Evolutionary conservation across 306 rosid species (phyloP), one percentile per base, ranked within the genome.

Genomic region (Datisca glomerata): DNA sequence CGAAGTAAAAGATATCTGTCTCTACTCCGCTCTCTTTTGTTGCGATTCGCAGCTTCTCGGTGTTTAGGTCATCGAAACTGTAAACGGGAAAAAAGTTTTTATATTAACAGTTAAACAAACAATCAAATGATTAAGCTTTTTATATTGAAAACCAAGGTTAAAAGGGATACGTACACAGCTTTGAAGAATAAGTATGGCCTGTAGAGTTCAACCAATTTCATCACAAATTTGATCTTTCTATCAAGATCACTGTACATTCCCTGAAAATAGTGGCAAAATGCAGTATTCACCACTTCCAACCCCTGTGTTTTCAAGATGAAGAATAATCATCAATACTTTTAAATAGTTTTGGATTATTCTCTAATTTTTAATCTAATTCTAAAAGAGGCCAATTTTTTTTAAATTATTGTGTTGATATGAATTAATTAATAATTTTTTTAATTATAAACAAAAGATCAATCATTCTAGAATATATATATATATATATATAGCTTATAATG

Each of bases 131-230:
- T 7, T 39, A 43, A 43, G 7, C 1, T 21, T 4, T 14, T 3
- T 23, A 23, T 12, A 20, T 9, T 7, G 15, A n/a, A 31, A 12
- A 53, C 36, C n/a, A 12, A 32, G 13, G 34, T 13, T 17, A 21
- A 20, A 18, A 32, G 5, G 24, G 35, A 36, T 7, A 61, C 96
- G 45, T 72, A 86, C 96, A 75, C 20, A 50, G 83, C 94, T 18
- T 31, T 52, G 71, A 86, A 86, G 77, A 86, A 81, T 67, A 86
- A 59, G 52, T 81, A 86, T 13, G 96, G 94, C 20, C 64, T 66
- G 50, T 81, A 86, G 6, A 86, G 75, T 1, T 86, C 94, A 43
- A 66, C 85, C 69, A 86, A 47, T 14, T 85, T 68, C 84, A 75
- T 60, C 45, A 78, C 84, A 37, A 51, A 55, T 22, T 66, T 69